Percentiles rank a stretch among this genome's conserved stretches.
Evolutionary conservation across 2,329 filamentous ascomycete species (phyloP).

Genomic region (Sphaerostilbella broomeana): DNA sequence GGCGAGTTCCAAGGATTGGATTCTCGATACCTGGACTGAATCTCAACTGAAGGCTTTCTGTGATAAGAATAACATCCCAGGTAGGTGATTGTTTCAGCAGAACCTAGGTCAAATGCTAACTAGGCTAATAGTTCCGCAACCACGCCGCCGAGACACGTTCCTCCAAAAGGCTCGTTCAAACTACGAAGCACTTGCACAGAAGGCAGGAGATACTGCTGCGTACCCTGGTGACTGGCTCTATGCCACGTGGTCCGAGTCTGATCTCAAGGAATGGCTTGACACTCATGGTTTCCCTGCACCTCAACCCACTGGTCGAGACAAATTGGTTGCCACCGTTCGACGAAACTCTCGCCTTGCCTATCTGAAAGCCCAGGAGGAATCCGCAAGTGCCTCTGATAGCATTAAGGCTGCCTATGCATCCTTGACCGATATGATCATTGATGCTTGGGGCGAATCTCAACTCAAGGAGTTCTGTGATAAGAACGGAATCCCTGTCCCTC

Average conservation of each 20-base stretch:
- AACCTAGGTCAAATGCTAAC: neutral
- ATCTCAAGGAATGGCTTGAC: constrained; percentile 90
- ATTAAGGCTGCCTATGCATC: constrained; percentile 65
- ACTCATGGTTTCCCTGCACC: constrained; percentile 78
- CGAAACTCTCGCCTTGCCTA: constrained; percentile 81
- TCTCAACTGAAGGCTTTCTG: constrained; percentile 91
- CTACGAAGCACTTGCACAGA: constrained; percentile 73
- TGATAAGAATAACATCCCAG: constrained; percentile 77
- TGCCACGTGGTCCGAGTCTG: constrained; percentile 82
- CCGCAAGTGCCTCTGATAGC: constrained; percentile 55
- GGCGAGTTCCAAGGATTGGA: constrained; percentile 74
- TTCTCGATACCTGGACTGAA: constrained; percentile 91
- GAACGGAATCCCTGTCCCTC: constrained; percentile 78
- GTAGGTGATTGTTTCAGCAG: constrained; percentile 26
- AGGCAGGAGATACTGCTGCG: constrained; percentile 64
- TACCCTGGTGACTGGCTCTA: constrained; percentile 97
- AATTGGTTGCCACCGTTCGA: constrained; percentile 80
- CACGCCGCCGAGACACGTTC: constrained; percentile 75
- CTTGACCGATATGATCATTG: constrained; percentile 75
- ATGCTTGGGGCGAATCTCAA: constrained; percentile 81
- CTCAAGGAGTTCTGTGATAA: constrained; percentile 92
- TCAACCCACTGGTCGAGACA: constrained; percentile 77
- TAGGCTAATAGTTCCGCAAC: constrained; percentile 62
- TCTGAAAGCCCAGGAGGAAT: constrained; percentile 56
- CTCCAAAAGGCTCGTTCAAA: constrained; percentile 71